Base-by-base conservation (phyloP, 1,284 basidiomycete genomes). In the Cystobasidium slooffiae region DNA sequence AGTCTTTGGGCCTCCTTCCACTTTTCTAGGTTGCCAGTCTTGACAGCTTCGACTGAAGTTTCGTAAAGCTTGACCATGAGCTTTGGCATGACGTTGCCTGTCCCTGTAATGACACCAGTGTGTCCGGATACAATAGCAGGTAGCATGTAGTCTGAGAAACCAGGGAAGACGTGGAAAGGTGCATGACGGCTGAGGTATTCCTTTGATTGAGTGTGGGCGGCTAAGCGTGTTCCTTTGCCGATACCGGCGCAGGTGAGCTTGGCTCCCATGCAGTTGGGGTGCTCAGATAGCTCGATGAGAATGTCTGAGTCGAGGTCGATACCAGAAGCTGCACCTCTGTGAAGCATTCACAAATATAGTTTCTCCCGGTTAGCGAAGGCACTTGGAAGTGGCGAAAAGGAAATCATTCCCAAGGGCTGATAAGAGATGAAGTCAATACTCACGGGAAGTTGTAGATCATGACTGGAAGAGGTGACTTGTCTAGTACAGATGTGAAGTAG, bases 401-500 rank as follows among this genome's bases (percentile, higher is more conserved):
- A n/a, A 51, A n/a, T 22, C 14, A 31, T 8, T 3, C n/a, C 14
- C 16, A 20, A 66, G 49, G 6, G 20, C n/a, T 51, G 18, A 14
- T 18, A 18, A 56, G 18, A 31, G 63, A 2, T 10, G 8, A 10
- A 47, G 53, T 10, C 18, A 18, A n/a, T 83, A 81, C 83, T 79
- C 79, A 84, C 58, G 94, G 91, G 84, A 93, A 95, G 84, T 95
- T 95, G 86, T 96, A 96, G 70, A 73, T 73, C 89, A 96, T 90
- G 55, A 90, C 88, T 0, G 93, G 93, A 61, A 96, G 86, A 0
- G 91, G 91, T 0, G 90, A 92, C 1, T 86, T 86, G 79, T 92
- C 90, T 37, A 93, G 91, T 16, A 94, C 91, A 86, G 92, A 80
- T 20, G 74, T 76, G 76, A 83, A 84, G 79, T 82, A 84, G 70